Evolutionary conservation across 805 yeast species (phyloP).

Genomic region (Cyberlindnera meyerae): DNA sequence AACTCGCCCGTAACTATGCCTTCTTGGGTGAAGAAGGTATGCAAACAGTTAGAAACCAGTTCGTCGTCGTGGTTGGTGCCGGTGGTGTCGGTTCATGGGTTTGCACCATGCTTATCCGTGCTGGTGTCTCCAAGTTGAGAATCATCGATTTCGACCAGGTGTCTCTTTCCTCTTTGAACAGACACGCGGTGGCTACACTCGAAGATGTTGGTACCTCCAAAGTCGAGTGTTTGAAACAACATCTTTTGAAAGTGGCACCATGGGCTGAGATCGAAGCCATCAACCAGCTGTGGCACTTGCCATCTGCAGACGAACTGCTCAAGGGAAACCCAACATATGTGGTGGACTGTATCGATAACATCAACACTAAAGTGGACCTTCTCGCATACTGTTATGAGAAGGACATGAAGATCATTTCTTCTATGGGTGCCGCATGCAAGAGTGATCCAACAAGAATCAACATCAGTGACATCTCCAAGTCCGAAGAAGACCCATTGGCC

Average conservation of each 20-base stretch:
- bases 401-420: slow-evolving; percentile 66
- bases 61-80: slow-evolving; percentile 81
- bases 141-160: slow-evolving; percentile 96
- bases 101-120: slow-evolving; percentile 82
- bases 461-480: slow-evolving; percentile 79
- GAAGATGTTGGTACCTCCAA: slow-evolving; percentile 90
- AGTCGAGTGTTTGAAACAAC: slow-evolving; percentile 73
- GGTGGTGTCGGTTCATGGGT: slow-evolving; percentile 99
- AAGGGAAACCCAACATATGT: slow-evolving; percentile 61
- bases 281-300: slow-evolving; percentile 72
- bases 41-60: slow-evolving; percentile 61
- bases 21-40: slow-evolving; percentile 86
- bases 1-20: slow-evolving; percentile 89
- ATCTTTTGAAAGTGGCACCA: slow-evolving; percentile 76
- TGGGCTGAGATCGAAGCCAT: slow-evolving; percentile 81
- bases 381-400: slow-evolving; percentile 64
- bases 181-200: slow-evolving; percentile 92
- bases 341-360: slow-evolving; percentile 94
- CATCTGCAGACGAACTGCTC: slow-evolving; percentile 58
- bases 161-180: slow-evolving; percentile 80
- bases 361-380: slow-evolving; percentile 93
- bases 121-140: slow-evolving; percentile 77
- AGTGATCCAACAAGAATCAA: slow-evolving; percentile 91
- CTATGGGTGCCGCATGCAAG: slow-evolving; percentile 97
- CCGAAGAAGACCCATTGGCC: slow-evolving; percentile 93